phyloP scores from a whole-genome alignment of 352 stramenopile species.

The Globisporangium abappressorium region DNA sequence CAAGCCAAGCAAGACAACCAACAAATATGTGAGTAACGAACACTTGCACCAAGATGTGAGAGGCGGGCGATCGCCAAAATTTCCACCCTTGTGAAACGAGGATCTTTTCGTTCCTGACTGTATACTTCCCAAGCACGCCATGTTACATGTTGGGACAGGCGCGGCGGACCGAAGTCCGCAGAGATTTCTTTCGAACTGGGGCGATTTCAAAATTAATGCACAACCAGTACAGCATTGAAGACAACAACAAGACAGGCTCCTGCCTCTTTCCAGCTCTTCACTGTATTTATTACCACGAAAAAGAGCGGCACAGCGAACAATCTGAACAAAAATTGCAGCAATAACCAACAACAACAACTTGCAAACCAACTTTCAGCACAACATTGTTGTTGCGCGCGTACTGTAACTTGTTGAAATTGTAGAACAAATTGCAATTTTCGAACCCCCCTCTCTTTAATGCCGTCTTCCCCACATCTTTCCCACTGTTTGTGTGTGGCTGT shows the following conservation, averaged over 20 bases:
- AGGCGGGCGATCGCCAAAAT: background rate
- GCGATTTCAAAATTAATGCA: background rate
- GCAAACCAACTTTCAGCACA: background rate
- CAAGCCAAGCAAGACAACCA: background rate
- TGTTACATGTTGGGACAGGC: background rate
- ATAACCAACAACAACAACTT: background rate
- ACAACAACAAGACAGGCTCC: background rate
- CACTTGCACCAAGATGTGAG: constrained; percentile 1
- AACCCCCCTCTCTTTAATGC: constrained; percentile 5
- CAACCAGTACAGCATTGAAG: too few relatives aligned
- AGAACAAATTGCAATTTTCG: constrained; percentile 8
- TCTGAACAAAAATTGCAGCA: too few relatives aligned
- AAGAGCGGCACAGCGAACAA: too few relatives aligned
- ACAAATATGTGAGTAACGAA: background rate
- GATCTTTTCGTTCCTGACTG: background rate
- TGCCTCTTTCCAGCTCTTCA: background rate
- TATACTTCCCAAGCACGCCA: background rate
- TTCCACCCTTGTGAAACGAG: background rate
- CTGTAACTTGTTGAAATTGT: constrained; percentile 1
- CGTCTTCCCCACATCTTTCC: background rate
- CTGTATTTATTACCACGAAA: background rate
- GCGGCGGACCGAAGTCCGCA: background rate
- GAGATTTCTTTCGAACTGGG: background rate
- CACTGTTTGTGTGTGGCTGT: background rate
- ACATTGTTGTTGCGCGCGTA: background rate